These are phyloP conservation scores for Rhynchosporium agropyri DNA, from an alignment of 2,329 filamentous ascomycete species.

Conservation along the genomic window DNA sequence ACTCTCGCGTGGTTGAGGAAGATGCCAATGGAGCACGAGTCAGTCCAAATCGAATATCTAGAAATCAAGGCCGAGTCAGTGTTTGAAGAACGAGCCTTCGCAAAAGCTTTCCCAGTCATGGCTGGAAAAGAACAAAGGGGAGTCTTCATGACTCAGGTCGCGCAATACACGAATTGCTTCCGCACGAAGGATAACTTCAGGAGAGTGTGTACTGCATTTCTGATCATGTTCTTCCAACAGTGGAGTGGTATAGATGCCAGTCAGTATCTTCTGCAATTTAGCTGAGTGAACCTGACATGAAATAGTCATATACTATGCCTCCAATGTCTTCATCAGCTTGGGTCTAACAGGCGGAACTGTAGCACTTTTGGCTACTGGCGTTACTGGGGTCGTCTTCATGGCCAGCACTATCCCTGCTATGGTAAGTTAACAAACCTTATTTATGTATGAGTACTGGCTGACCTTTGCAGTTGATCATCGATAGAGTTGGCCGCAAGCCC, in stretches of 20 bases:
- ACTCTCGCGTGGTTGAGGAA: conserved; percentile 57
- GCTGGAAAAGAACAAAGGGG: background rate
- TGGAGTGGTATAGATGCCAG: conserved; percentile 44
- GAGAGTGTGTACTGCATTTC: conserved; percentile 57
- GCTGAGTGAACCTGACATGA: conserved; percentile 25
- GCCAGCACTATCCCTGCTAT: conserved; percentile 67
- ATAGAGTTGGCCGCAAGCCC: conserved; percentile 62
- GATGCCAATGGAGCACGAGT: conserved; percentile 42
- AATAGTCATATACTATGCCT: conserved; percentile 55
- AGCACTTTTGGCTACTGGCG: conserved; percentile 66
- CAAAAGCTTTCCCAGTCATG: conserved; percentile 54
- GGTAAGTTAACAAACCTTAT: too few relatives aligned
- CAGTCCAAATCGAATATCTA: conserved; percentile 7
- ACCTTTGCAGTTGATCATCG: conserved; percentile 53
- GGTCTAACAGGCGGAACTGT: conserved; percentile 48
- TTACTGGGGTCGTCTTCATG: conserved; percentile 70
- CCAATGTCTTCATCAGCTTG: conserved; percentile 56
- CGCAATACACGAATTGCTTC: conserved; percentile 35
- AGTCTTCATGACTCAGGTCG: background rate
- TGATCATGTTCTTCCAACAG: conserved; percentile 49
- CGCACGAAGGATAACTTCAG: conserved; percentile 42
- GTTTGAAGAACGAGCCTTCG: conserved; percentile 59
- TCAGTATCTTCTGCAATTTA: background rate
- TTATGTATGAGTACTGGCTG: too few relatives aligned
- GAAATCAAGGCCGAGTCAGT: conserved; percentile 44